Evolutionary conservation across 805 yeast genomes (phyloP).

Genomic region (Metschnikowia henanensis): DNA sequence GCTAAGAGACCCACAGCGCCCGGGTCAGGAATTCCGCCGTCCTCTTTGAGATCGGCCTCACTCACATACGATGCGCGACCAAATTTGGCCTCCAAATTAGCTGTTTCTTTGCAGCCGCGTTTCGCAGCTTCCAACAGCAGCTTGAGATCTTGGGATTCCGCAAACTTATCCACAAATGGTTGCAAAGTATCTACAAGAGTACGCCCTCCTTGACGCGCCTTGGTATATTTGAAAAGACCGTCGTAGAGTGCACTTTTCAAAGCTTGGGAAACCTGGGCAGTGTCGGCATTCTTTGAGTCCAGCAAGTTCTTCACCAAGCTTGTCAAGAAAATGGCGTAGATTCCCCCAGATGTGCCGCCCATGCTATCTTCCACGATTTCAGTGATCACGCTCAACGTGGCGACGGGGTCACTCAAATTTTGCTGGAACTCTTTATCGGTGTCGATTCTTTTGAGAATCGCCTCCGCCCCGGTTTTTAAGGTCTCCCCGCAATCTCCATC

Average conservation of each 20-base stretch:
- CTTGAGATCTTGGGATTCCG: conserved; percentile 48
- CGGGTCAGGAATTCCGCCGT: conserved; percentile 88
- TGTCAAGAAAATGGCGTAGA: conserved; percentile 82
- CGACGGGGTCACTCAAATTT: conserved; percentile 47
- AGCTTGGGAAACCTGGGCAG: conserved; percentile 45
- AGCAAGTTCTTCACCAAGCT: conserved; percentile 61
- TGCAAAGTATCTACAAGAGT: conserved; percentile 87
- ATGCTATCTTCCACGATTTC: conserved; percentile 85
- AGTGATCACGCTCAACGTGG: conserved; percentile 68
- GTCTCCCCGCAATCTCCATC: conserved; percentile 99
- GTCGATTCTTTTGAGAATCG: conserved; percentile 56
- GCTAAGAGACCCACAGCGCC: conserved; percentile 89
- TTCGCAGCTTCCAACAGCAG: conserved; percentile 70
- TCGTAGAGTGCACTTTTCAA: conserved; percentile 58
- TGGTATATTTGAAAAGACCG: conserved; percentile 80
- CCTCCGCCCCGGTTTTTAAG: conserved; percentile 76
- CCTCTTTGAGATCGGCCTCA: conserved; percentile 53
- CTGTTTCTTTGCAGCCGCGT: conserved; percentile 76
- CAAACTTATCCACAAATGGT: conserved; percentile 75
- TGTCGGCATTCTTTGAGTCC: conserved; percentile 32
- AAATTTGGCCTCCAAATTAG: conserved; percentile 74
- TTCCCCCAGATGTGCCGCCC: conserved; percentile 98
- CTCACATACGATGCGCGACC: conserved; percentile 93
- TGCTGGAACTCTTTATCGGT: conserved; percentile 27
- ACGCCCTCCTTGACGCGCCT: conserved; percentile 86